Evolutionary conservation across 2,329 filamentous ascomycete species (phyloP), one percentile per base, ranked within the genome.

Genomic region (Penicillium sp.): DNA sequence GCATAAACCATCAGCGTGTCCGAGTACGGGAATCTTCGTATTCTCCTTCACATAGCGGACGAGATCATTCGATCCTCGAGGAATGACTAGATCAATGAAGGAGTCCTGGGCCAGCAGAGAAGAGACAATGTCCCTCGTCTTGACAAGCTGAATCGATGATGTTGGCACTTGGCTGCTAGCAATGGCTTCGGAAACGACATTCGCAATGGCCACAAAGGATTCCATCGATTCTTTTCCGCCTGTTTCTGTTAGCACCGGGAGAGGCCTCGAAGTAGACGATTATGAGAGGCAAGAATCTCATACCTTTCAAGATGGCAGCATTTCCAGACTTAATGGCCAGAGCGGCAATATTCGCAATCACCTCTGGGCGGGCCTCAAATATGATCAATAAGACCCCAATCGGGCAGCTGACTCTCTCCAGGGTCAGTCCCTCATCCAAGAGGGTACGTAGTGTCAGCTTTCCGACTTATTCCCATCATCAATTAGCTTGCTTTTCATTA

Each of bases 361-460:
- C 93, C 72, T 98, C 93, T 6, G 93, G 93, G 6, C 93, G 86
- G 28, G 93, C 93, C 73, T 98, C 93, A 65, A 98, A 98, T 64
- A 98, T 97, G 71, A 98, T 93, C 57, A 98, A 80, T 34, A 98
- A 80, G n/a, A 97, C 90, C 49, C 93, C 93, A 58, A 98, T 97
- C 5, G 93, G 93, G 66, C 89, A 95, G 32, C 88, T 89, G 38
- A 95, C 86, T 52, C 90, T 84, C 65, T 95, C 89, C 49, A 98
- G 78, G 42, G 85, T 78, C 43, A 98, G 78, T 43, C 84, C 86
- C 58, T 96, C 86, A 67, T 97, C 93, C 9, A 98, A 79, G 47
- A 84, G 80, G 36, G 89, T 97, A 52, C 86, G 82, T 62, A 95
- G 75, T 32, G 88, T 90, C 44, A 93, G 77, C 64, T 85, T 86